Conservation (phyloP, 139 green algal species). For the Tetraselmis chui region DNA sequence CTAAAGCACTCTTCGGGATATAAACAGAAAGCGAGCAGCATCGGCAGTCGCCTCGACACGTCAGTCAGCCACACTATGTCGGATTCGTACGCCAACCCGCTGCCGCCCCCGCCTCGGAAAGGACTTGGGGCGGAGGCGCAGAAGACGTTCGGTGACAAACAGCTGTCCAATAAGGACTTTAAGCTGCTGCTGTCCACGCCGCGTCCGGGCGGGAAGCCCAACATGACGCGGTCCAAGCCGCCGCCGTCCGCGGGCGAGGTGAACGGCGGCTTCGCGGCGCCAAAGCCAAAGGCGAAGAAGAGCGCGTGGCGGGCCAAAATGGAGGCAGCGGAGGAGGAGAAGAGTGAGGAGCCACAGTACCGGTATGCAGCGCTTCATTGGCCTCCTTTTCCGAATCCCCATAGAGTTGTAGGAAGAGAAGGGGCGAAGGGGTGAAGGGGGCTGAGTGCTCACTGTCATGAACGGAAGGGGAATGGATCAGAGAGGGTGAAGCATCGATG, state of each 20-base stretch:
- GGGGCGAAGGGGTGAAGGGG: neutral
- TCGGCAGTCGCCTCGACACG: conserved; percentile 44
- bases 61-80: conserved; percentile 5
- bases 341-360: conserved; percentile 45
- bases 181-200: conserved; percentile 52
- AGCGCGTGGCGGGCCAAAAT: conserved; percentile 1
- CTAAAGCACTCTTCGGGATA: too few relatives aligned
- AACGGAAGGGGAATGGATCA: too few relatives aligned
- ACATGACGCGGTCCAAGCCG: neutral
- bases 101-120: neutral
- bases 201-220: conserved; percentile 11
- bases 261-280: neutral
- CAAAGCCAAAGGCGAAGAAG: conserved; percentile 29
- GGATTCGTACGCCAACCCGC: conserved; percentile 21
- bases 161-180: conserved; percentile 62
- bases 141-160: conserved; percentile 15
- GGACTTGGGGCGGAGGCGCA: neutral
- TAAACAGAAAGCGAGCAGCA: too few relatives aligned
- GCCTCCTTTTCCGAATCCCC: neutral
- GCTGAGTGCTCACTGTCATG: neutral
- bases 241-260: neutral
- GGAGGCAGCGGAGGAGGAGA: conserved; percentile 31
- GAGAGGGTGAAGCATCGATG: too few relatives aligned
- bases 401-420: neutral
- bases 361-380: conserved; percentile 27